Base-by-base conservation (phyloP, 139 green algal genomes). In the Chlamydomonas asymmetrica region DNA sequence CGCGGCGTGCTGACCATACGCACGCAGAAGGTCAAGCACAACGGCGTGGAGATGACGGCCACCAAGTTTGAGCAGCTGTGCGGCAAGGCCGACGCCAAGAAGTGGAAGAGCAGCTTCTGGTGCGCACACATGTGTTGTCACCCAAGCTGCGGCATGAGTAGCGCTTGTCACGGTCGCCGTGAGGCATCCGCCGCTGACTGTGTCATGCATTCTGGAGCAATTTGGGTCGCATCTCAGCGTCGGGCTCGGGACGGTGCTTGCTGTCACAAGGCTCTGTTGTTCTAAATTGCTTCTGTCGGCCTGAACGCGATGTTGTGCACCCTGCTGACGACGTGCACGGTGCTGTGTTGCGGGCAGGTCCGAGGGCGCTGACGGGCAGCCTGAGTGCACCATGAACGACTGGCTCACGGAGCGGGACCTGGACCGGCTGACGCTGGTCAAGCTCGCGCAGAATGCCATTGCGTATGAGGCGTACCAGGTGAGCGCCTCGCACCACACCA, bases 91-190 rank as follows among this genome's bases (percentile, higher is more conserved):
- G 87, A 94, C 22, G 89, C 93, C 56, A 97, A 96, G 81, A 97
- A 97, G 80, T 97, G 93, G 93, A 96, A 95, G 87, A 79, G 43
- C 57, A 93, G 83, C 68, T 56, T 97, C 16, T 94, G 79, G 81
- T 85, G 71, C n/a, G n/a, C n/a, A n/a, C n/a, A n/a, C n/a, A n/a
- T n/a, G n/a, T n/a, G n/a, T n/a, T n/a, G n/a, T n/a, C n/a, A n/a
- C n/a, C n/a, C n/a, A n/a, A n/a, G n/a, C n/a, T n/a, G n/a, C n/a
- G n/a, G n/a, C n/a, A n/a, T n/a, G n/a, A n/a, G n/a, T n/a, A n/a
- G n/a, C n/a, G n/a, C n/a, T n/a, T n/a, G n/a, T n/a, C n/a, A n/a
- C n/a, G n/a, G n/a, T n/a, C n/a, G n/a, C n/a, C n/a, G n/a, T n/a
- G n/a, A n/a, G n/a, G n/a, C n/a, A n/a, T n/a, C n/a, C n/a, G n/a